Evolutionary conservation across 257 asterid species (phyloP).

Genomic region (Plectranthus barbatus): DNA sequence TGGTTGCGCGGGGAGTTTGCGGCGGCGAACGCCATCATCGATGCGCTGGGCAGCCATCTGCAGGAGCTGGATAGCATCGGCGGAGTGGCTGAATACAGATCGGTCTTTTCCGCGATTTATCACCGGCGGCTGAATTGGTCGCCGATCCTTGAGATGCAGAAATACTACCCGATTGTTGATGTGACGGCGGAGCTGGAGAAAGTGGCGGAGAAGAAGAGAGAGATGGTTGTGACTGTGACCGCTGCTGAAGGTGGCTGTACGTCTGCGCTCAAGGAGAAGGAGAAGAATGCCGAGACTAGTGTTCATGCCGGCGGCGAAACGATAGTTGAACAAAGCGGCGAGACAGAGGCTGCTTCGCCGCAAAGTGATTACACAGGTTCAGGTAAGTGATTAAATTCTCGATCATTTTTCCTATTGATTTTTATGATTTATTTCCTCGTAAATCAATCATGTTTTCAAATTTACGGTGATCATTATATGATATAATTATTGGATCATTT

Average conservation of each 20-base stretch:
- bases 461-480: not conserved
- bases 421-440: not conserved
- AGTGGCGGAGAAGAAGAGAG: conserved; percentile 37
- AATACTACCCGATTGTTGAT: conserved; percentile 71
- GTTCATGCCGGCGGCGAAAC: conserved; percentile 39
- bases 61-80: conserved; percentile 55
- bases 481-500: not conserved
- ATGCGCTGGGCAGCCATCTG: conserved; percentile 74
- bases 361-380: conserved; percentile 65
- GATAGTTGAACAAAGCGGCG: conserved; percentile 26
- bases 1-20: conserved; percentile 97
- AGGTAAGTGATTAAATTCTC: not conserved
- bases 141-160: conserved; percentile 94
- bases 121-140: conserved; percentile 82
- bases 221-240: conserved; percentile 2
- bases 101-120: conserved; percentile 76
- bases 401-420: not conserved
- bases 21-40: conserved; percentile 95
- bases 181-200: conserved; percentile 63
- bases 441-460: not conserved
- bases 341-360: conserved; percentile 34
- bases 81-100: conserved; percentile 36
- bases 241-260: conserved; percentile 12
- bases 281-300: conserved; percentile 20
- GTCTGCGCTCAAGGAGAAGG: conserved; percentile 1